Evolutionary conservation across 192 early-diverging fungal genomes (phyloP).

Genomic region (Obelidium mucronatum): DNA sequence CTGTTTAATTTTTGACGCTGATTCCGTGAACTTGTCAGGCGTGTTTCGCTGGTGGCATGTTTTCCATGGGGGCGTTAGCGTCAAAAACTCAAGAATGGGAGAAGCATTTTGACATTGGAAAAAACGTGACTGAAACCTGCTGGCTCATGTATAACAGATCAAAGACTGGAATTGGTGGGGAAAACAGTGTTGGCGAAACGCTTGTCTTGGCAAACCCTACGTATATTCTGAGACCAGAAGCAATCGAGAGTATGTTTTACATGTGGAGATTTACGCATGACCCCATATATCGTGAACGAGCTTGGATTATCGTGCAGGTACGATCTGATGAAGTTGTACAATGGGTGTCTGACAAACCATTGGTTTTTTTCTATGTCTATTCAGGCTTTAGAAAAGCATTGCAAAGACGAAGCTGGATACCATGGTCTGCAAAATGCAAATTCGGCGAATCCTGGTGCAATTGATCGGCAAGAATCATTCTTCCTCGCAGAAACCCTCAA

Average conservation of each 20-base stretch:
- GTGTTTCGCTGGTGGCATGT: slow-evolving; percentile 77
- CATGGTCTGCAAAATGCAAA: slow-evolving; percentile 13
- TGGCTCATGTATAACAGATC: slow-evolving; percentile 73
- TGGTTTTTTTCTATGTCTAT: background rate
- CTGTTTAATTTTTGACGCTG: too few species aligned
- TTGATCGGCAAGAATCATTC: slow-evolving; percentile 63
- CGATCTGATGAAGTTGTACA: background rate
- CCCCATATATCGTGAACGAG: slow-evolving; percentile 55
- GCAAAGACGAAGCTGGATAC: slow-evolving; percentile 15
- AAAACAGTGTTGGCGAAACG: slow-evolving; percentile 58
- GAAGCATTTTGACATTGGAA: slow-evolving; percentile 36
- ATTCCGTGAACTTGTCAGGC: slow-evolving; percentile 41
- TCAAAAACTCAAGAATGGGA: slow-evolving; percentile 42
- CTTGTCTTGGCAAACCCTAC: slow-evolving; percentile 9
- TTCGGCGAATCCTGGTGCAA: background rate
- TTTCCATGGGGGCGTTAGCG: slow-evolving; percentile 62
- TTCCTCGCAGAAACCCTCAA: slow-evolving; percentile 97
- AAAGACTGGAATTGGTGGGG: slow-evolving; percentile 76
- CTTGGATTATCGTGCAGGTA: slow-evolving; percentile 44
- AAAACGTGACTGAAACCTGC: slow-evolving; percentile 47
- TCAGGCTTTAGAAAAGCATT: slow-evolving; percentile 18
- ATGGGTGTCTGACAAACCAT: too few species aligned
- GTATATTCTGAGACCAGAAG: slow-evolving; percentile 38
- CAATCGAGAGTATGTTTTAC: slow-evolving; percentile 47
- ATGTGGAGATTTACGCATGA: slow-evolving; percentile 62